Conservation (phyloP, 768 basidiomycete species). For the Serpula lacrymans region DNA sequence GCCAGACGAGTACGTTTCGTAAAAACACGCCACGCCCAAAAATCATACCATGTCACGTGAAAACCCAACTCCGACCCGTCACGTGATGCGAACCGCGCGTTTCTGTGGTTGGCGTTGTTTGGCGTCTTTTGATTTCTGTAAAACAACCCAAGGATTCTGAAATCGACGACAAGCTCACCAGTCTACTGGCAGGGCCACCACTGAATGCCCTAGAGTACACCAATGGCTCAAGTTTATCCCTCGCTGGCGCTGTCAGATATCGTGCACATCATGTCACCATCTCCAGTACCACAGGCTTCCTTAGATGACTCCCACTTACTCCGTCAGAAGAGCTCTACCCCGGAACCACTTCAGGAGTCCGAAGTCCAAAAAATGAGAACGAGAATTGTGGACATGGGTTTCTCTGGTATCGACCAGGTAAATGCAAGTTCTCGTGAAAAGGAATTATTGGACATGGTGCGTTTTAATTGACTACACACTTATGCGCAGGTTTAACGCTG, state of each 20-base stretch:
- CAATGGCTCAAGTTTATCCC: constrained; percentile 33
- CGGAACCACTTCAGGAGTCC: constrained; percentile 38
- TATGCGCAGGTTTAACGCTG: constrained; percentile 2
- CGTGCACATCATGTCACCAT: constrained; percentile 50
- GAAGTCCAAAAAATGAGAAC: constrained; percentile 50
- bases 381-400: constrained; percentile 43
- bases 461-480: constrained; percentile 16
- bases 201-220: constrained; percentile 3
- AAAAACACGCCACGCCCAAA: neutral
- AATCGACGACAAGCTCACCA: constrained; percentile 7
- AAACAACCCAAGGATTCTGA: constrained; percentile 5
- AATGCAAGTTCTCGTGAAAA: constrained; percentile 37
- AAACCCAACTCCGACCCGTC: constrained; percentile 17
- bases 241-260: constrained; percentile 54
- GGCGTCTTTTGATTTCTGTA: constrained; percentile 28
- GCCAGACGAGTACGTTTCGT: no score
- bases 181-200: constrained; percentile 3
- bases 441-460: constrained; percentile 58
- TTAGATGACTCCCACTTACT: constrained; percentile 17
- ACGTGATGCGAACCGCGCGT: constrained; percentile 34
- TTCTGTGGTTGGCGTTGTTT: constrained; percentile 30
- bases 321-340: constrained; percentile 23
- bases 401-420: constrained; percentile 18
- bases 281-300: constrained; percentile 33
- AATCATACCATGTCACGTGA: constrained; percentile 18